Percentiles rank a stretch among this genome's conserved stretches.
Evolutionary conservation across 208 protist species (phyloP).

Genomic region (Wallacemonas sp.): DNA sequence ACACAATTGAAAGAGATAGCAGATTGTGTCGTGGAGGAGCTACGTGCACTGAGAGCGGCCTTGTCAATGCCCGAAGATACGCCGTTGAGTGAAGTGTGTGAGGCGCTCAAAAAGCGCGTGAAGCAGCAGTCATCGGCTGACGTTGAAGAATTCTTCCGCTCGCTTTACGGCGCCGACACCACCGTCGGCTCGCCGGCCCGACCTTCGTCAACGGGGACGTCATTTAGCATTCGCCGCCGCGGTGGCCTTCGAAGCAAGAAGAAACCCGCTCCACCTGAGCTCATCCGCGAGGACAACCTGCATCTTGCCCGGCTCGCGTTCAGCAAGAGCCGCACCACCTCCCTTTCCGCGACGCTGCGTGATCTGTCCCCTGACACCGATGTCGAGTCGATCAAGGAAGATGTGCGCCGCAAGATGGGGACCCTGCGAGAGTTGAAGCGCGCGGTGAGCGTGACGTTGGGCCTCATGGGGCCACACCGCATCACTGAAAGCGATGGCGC

Average conservation of each 20-base stretch:
- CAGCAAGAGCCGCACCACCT: not conserved
- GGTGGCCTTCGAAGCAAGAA: constrained; percentile 21
- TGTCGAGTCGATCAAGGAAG: constrained; percentile 7
- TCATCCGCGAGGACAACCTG: constrained; percentile 12
- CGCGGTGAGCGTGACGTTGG: constrained; percentile 25
- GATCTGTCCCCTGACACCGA: constrained; percentile 10
- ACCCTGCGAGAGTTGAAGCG: constrained; percentile 26
- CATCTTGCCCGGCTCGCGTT: constrained; percentile 14
- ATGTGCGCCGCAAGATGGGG: constrained; percentile 6
- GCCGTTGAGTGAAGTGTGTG: not conserved
- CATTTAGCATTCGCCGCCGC: not conserved
- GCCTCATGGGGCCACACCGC: constrained; percentile 19
- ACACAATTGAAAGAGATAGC: constrained; percentile 21
- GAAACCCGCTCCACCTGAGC: constrained; percentile 30
- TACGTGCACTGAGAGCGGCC: not conserved
- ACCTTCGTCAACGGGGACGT: not conserved
- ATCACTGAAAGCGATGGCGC: constrained; percentile 20
- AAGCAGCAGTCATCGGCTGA: not conserved
- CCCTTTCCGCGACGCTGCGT: not conserved
- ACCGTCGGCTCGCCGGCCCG: not conserved
- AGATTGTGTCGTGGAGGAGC: not conserved
- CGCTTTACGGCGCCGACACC: not conserved
- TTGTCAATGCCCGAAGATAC: not conserved
- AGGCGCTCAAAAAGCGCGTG: not conserved
- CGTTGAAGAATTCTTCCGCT: not conserved